Conservation (phyloP, 2,329 filamentous ascomycete genomes). For the Neonectria ditissima region DNA sequence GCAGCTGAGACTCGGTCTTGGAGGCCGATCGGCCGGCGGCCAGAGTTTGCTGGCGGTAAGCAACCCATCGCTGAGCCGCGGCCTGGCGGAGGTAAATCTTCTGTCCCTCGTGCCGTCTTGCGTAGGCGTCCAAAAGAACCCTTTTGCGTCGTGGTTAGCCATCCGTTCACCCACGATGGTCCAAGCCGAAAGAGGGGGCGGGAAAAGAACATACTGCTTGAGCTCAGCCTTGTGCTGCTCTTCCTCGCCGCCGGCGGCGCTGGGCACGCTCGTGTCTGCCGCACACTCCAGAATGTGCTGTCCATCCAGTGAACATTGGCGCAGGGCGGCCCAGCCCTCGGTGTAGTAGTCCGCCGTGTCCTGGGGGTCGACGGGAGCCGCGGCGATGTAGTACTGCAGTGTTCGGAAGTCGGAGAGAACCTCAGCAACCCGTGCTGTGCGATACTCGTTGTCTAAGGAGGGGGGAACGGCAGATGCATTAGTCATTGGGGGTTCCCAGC, state of each 20-base stretch:
- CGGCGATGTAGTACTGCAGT: conserved; percentile 72
- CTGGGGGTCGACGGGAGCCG: conserved; percentile 65
- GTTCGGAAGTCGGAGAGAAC: conserved; percentile 71
- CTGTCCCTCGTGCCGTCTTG: conserved; percentile 71
- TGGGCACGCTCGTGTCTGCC: conserved; percentile 70
- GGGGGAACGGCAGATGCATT: conserved; percentile 28
- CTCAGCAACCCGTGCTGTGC: conserved; percentile 70
- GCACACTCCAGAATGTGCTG: conserved; percentile 74
- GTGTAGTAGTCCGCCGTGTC: conserved; percentile 71
- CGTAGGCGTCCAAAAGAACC: conserved; percentile 69
- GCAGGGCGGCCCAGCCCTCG: conserved; percentile 71
- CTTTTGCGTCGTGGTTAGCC: conserved; percentile 49
- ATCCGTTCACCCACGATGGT: not conserved
- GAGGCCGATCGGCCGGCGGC: conserved; percentile 62
- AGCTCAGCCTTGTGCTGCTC: conserved; percentile 73
- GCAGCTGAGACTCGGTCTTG: conserved; percentile 61
- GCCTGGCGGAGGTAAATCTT: conserved; percentile 73
- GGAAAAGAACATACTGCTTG: conserved; percentile 65
- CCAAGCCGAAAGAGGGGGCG: not conserved
- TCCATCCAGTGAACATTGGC: conserved; percentile 72
- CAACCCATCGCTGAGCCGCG: conserved; percentile 70
- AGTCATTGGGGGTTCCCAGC: conserved; percentile 32
- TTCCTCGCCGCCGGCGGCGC: conserved; percentile 63
- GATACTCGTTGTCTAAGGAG: conserved; percentile 69
- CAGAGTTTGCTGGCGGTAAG: conserved; percentile 65